phyloP scores from a whole-genome alignment of 108 stramenopile species.

The Schizochytrium sp. region DNA sequence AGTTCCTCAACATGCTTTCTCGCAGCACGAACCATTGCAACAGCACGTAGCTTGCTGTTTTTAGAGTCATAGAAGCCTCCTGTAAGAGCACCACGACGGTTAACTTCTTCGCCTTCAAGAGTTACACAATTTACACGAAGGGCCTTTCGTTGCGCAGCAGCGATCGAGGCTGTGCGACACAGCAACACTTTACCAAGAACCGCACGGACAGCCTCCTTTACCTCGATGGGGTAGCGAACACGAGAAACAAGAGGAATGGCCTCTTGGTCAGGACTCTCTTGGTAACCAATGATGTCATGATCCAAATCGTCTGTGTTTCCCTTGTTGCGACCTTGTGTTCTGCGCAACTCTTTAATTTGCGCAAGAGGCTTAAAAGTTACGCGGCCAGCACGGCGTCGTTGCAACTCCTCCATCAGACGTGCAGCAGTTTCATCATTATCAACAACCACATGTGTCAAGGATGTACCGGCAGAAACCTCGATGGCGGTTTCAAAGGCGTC shows the following conservation, averaged over 20 bases:
- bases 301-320: constrained; percentile 81
- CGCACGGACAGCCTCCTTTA: constrained; percentile 88
- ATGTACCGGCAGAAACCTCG: constrained; percentile 92
- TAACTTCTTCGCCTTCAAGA: constrained; percentile 94
- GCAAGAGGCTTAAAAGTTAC: constrained; percentile 98
- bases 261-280: constrained; percentile 65
- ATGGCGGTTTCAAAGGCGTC: constrained; percentile 89
- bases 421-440: constrained; percentile 96
- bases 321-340: constrained; percentile 65
- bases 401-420: constrained; percentile 86
- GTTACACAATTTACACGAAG: constrained; percentile 93
- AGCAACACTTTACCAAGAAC: constrained; percentile 93
- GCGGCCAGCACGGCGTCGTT: constrained; percentile 86
- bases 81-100: constrained; percentile 87
- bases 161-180: constrained; percentile 63
- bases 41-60: constrained; percentile 73
- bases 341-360: constrained; percentile 77
- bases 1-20: constrained; percentile 72
- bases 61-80: constrained; percentile 87
- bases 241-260: constrained; percentile 61
- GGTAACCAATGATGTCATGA: constrained; percentile 76
- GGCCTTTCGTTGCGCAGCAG: constrained; percentile 27
- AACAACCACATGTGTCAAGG: constrained; percentile 96
- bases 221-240: constrained; percentile 81
- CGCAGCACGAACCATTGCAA: constrained; percentile 73